phyloP scores from a whole-genome alignment of 2,329 filamentous ascomycete species.

The Fusarium chuoi region DNA sequence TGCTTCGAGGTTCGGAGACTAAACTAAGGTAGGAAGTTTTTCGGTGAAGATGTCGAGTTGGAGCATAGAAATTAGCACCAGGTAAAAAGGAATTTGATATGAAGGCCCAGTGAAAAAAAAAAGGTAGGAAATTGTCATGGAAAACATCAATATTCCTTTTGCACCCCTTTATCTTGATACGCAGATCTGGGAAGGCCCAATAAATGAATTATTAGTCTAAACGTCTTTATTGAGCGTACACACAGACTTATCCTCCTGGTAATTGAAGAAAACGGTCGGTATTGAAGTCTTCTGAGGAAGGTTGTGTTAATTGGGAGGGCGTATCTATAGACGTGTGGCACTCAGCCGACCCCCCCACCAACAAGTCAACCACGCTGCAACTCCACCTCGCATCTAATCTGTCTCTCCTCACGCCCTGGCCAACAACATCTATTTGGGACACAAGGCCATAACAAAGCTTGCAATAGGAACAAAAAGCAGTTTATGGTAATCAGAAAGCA shows the following conservation, averaged over 20 bases:
- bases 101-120: conserved; percentile 24
- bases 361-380: conserved; percentile 4
- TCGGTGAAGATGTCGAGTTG: neutral
- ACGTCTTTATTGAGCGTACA: neutral
- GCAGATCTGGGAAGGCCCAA: conserved; percentile 17
- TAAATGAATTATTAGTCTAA: neutral
- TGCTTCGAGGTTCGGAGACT: conserved; percentile 24
- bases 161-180: conserved; percentile 23
- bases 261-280: neutral
- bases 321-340: neutral
- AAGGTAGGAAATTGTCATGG: conserved; percentile 15
- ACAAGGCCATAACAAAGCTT: neutral
- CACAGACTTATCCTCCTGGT: neutral
- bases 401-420: conserved; percentile 20
- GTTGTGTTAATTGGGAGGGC: conserved; percentile 1
- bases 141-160: conserved; percentile 14
- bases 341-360: conserved; percentile 13
- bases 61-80: conserved; percentile 8
- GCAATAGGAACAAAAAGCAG: neutral
- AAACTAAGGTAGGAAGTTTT: conserved; percentile 2
- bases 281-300: neutral
- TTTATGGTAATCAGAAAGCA: neutral
- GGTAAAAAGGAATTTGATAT: conserved; percentile 1
- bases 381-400: conserved; percentile 20
- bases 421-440: conserved; percentile 5